Percentiles rank a stretch among this genome's conserved stretches.
phyloP scores from a whole-genome alignment of 352 stramenopile species.

The Phytophthora ramorum region DNA sequence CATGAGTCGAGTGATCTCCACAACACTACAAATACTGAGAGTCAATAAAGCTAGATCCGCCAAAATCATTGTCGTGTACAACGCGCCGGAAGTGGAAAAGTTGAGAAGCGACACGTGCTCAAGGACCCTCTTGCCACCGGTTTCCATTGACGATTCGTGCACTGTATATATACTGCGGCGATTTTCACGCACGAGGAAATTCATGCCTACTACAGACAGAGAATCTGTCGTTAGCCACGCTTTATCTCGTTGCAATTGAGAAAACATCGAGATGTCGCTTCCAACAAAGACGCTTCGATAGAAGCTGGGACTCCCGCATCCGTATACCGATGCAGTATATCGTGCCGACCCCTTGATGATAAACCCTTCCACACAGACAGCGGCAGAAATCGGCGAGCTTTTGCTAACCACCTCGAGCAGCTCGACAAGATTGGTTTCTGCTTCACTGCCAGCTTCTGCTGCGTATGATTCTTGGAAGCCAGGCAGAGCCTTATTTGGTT shows the following conservation, averaged over 20 bases:
- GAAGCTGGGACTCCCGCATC: conserved; percentile 46
- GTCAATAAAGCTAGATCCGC: conserved; percentile 46
- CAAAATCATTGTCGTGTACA: conserved; percentile 58
- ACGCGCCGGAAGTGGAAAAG: conserved; percentile 46
- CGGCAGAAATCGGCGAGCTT: conserved; percentile 45
- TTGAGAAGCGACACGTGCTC: conserved; percentile 48
- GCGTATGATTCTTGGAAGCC: conserved; percentile 7
- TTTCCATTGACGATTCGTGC: conserved; percentile 5
- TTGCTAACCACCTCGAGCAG: conserved; percentile 66
- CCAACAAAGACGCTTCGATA: conserved; percentile 45
- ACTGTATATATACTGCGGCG: conserved; percentile 28
- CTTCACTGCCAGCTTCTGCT: conserved; percentile 36
- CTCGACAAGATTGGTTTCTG: conserved; percentile 47
- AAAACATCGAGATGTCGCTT: conserved; percentile 12
- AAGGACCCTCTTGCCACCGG: conserved; percentile 15
- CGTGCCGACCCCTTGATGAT: conserved; percentile 24
- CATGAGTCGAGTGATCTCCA: conserved; percentile 45
- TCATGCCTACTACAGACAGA: conserved; percentile 42
- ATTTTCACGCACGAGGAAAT: conserved; percentile 44
- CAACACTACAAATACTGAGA: conserved; percentile 35
- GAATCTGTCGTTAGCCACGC: conserved; percentile 32
- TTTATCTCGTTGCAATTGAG: conserved; percentile 35
- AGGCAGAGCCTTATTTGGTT: not conserved
- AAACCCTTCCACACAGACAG: conserved; percentile 65
- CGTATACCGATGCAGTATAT: conserved; percentile 41